A percentile compares a stretch with the other conserved stretches of the same genome.
These are phyloP conservation scores for Arthrobotrys entomopaga DNA, from an alignment of 2,329 filamentous ascomycete species.

Conservation along the genomic window DNA sequence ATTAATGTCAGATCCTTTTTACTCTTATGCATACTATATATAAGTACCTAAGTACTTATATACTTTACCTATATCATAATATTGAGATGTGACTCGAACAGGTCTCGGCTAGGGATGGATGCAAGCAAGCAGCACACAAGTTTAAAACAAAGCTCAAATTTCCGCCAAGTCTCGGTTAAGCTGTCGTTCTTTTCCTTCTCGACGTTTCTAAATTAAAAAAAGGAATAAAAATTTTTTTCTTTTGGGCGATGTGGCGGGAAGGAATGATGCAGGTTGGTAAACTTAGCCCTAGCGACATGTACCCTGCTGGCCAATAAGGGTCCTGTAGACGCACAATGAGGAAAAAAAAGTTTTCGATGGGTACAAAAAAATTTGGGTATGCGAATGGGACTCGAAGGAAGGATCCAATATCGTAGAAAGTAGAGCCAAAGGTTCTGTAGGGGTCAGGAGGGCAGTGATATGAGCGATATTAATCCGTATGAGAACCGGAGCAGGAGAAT, in stretches of 20 bases:
- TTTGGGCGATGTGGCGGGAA: slow-evolving; percentile 9
- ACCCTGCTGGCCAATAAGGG: slow-evolving; percentile 5
- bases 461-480: too few relatives aligned
- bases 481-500: too few relatives aligned
- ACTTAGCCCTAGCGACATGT: slow-evolving; percentile 43
- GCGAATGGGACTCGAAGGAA: not conserved
- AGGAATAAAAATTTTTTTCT: slow-evolving; percentile 18
- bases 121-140: not conserved
- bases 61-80: not conserved
- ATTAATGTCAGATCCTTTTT: slow-evolving; percentile 9
- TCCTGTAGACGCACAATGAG: not conserved
- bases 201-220: slow-evolving; percentile 38
- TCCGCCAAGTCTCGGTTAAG: slow-evolving; percentile 16
- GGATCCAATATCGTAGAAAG: too few relatives aligned
- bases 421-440: too few relatives aligned
- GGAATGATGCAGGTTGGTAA: slow-evolving; percentile 14
- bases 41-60: too few relatives aligned
- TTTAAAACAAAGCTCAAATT: not conserved
- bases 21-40: not conserved
- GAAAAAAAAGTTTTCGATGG: not conserved
- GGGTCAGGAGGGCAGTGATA: too few relatives aligned
- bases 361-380: not conserved
- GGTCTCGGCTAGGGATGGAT: not conserved
- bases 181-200: slow-evolving; percentile 23
- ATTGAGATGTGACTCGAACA: not conserved